Conservation (phyloP, 2,329 filamentous ascomycete species). For the Fusarium sp. region DNA sequence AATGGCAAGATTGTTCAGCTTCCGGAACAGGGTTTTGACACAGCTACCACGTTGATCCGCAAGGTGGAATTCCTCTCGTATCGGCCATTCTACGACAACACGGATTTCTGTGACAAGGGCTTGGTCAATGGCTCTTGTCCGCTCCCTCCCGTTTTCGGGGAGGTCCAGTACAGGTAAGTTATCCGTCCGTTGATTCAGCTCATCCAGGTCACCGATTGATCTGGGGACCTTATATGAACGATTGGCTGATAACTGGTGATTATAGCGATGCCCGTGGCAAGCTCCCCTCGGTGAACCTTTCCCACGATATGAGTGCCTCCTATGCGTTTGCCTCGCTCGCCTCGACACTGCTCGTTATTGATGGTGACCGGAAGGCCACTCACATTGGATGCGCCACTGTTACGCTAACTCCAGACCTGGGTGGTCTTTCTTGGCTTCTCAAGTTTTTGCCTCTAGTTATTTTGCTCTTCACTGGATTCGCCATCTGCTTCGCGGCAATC, state of each 20-base stretch:
- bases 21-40: conserved; percentile 63
- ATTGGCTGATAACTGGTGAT: conserved; percentile 15
- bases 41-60: conserved; percentile 79
- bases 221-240: background rate
- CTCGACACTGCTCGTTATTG: conserved; percentile 78
- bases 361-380: conserved; percentile 74
- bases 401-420: conserved; percentile 87
- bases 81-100: conserved; percentile 68
- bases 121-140: conserved; percentile 77
- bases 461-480: conserved; percentile 82
- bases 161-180: conserved; percentile 53
- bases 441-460: conserved; percentile 83
- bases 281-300: conserved; percentile 80
- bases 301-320: conserved; percentile 80
- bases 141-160: conserved; percentile 76
- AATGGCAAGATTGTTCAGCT: conserved; percentile 82
- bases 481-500: conserved; percentile 85
- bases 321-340: conserved; percentile 89
- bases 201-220: background rate
- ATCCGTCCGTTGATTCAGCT: background rate
- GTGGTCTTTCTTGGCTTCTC: conserved; percentile 75
- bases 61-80: conserved; percentile 83
- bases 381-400: conserved; percentile 84
- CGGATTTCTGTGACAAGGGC: conserved; percentile 75
- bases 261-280: conserved; percentile 50